Base-by-base conservation (phyloP, 148 eudicot species). In the Suaeda aralocaspica region DNA sequence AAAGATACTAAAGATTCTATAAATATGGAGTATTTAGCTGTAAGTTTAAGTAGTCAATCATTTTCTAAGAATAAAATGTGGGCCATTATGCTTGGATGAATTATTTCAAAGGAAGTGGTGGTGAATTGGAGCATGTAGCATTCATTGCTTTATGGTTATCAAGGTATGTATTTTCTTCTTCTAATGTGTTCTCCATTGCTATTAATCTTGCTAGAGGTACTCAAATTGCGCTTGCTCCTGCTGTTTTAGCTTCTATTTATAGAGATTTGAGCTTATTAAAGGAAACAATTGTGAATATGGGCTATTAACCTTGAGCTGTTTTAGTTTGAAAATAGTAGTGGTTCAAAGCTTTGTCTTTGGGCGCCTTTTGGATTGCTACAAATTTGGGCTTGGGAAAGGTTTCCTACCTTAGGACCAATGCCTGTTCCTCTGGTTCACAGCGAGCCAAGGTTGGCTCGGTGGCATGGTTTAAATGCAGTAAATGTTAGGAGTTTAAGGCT, bases 61-160 rank as follows among this genome's bases (percentile, higher is more conserved):
- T n/a, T n/a, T n/a, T n/a, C n/a, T n/a, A n/a, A n/a, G n/a, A n/a
- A n/a, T n/a, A n/a, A n/a, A 29, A 34, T 22, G 11, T 61, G 30
- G 46, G 30, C 30, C 66, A 34, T n/a, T 1, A 34, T 62, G 25
- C 22, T 39, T 83, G 86, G 83, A 48, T 83, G 66, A 57, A 73
- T 8, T 50, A 62, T 50, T 82, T 70, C n/a, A 76, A 25, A 48
- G 75, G 69, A 1, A 55, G 41, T 22, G 71, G 56, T 30, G 67
- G 56, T 52, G 72, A 79, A 2, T 50, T 82, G n/a, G 83, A 79
- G 52, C 77, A 83, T 71, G 81, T 46, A 1, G 83, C 74, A 15
- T 67, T 83, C n/a, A 61, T 83, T 55, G 62, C 66, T 13, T 56
- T 79, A 34, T 83, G 86, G 86, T 42, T 83, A 59, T 78, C 82